Base-by-base conservation (phyloP, 345 rosid species). In the Aegle marmelos region DNA sequence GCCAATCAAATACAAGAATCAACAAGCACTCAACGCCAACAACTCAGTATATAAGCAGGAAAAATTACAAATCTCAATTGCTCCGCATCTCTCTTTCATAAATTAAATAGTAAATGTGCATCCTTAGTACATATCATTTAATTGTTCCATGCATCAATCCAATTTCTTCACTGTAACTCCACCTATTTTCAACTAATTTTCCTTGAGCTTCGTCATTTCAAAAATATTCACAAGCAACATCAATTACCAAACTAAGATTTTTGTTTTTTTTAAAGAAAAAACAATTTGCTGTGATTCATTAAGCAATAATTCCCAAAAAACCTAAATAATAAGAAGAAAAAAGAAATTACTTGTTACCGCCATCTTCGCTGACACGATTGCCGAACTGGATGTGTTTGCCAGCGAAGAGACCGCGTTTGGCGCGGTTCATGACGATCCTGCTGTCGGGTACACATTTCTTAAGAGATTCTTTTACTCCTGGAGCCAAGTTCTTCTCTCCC, bases 321-420 rank as follows among this genome's bases (percentile, higher is more conserved):
- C 41, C 68, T 33, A 33, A 34, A 33, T 2, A 4, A n/a, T n/a
- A n/a, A n/a, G n/a, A 13, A 9, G 60, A 66, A 24, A 36, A 68
- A 77, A 62, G 45, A 63, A 22, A 68, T 34, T 45, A 92, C 98
- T 92, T 96, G 91, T 96, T 96, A 68, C 98, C 97, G 66, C 97
- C 98, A 78, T 96, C 93, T 86, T 96, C 97, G 71, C 99, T 94
- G 85, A 94, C 81, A 4, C 83, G 90, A 76, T 96, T 94, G 22
- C 98, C 99, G 84, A 89, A 96, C 77, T 89, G 97, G 84, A 96
- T 92, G 79, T 96, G 98, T 59, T 94, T 92, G 72, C 97, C 97
- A 17, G 98, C 97, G 87, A 70, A 96, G 54, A 96, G 87, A 48
- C 99, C 97, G 41, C 95, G 94, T 72, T 94, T 87, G 84, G 97